phyloP scores from a whole-genome alignment of 2,329 filamentous ascomycete species.

The Penicillium sclerotiorum region DNA sequence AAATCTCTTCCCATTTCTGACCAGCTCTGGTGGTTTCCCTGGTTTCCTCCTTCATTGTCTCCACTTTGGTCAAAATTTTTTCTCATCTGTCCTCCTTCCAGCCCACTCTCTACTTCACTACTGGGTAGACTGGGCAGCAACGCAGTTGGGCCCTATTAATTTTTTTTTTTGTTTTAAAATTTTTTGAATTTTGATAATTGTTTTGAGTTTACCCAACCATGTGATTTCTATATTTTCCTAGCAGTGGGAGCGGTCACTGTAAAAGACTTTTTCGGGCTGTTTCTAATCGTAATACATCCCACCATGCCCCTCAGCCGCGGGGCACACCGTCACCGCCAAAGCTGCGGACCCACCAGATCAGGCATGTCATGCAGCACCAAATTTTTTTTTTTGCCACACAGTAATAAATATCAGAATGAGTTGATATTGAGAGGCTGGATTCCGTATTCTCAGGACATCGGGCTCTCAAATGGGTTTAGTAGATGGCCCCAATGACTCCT shows the following conservation, averaged over 20 bases:
- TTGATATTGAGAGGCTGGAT: too few relatives aligned
- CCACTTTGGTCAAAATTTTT: conserved; percentile 33
- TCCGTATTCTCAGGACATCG: not conserved
- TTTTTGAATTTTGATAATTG: not conserved
- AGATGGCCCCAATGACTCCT: not conserved
- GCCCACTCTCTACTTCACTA: conserved; percentile 16
- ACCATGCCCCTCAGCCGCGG: conserved; percentile 9
- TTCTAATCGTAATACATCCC: conserved; percentile 5
- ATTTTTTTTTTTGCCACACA: conserved; percentile 15
- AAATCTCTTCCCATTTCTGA: not conserved
- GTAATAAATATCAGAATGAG: not conserved
- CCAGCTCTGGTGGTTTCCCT: conserved; percentile 24
- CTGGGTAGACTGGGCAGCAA: conserved; percentile 41
- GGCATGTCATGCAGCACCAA: conserved; percentile 13
- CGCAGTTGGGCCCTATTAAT: conserved; percentile 26
- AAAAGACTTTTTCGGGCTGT: not conserved
- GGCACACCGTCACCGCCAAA: conserved; percentile 24
- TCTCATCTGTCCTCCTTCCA: conserved; percentile 18
- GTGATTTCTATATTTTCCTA: not conserved
- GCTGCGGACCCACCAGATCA: conserved; percentile 3
- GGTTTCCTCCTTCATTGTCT: conserved; percentile 27
- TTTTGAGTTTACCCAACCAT: not conserved
- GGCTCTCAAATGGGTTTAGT: conserved; percentile 5
- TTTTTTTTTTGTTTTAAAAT: conserved; percentile 15
- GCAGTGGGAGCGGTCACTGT: not conserved